Evolutionary conservation across 1,139 yeast genomes (phyloP).

Genomic region (Zygosaccharomyces sapae): DNA sequence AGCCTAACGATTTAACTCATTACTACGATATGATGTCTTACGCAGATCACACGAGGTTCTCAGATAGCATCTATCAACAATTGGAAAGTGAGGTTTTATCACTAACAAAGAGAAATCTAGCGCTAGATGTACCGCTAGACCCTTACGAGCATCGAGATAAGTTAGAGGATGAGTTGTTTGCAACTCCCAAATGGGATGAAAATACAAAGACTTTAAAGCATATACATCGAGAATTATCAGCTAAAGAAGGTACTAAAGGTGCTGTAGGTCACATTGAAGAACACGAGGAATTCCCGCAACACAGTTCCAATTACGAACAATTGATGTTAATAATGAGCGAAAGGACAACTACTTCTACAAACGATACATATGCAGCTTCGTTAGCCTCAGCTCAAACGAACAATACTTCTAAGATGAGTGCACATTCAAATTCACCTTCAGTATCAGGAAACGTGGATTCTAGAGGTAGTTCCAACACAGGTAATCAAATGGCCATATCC

Average conservation of each 20-base stretch:
- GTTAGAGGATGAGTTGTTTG: constrained; percentile 45
- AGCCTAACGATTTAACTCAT: constrained; percentile 75
- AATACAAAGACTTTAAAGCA: constrained; percentile 41
- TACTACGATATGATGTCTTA: constrained; percentile 83
- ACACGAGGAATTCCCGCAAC: constrained; percentile 66
- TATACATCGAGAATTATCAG: constrained; percentile 48
- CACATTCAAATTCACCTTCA: constrained; percentile 28
- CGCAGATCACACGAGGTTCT: constrained; percentile 75
- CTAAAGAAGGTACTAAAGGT: constrained; percentile 42
- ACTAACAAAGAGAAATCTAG: constrained; percentile 70
- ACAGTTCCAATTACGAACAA: constrained; percentile 85
- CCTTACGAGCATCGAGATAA: constrained; percentile 52
- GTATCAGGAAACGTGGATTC: constrained; percentile 11
- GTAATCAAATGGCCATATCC: constrained; percentile 26
- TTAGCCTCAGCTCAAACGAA: constrained; percentile 26
- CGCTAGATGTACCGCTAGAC: constrained; percentile 66
- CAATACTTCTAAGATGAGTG: constrained; percentile 32
- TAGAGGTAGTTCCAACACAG: constrained; percentile 13
- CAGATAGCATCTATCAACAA: constrained; percentile 51
- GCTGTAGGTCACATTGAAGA: constrained; percentile 45
- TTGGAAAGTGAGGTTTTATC: constrained; percentile 80
- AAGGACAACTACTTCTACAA: constrained; percentile 35
- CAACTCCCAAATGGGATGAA: constrained; percentile 45
- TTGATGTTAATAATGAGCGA: constrained; percentile 57
- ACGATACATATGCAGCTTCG: constrained; percentile 34